These are phyloP conservation scores for Suhomyces maxii DNA, from an alignment of 1,139 yeast genomes.

Conservation along the genomic window DNA sequence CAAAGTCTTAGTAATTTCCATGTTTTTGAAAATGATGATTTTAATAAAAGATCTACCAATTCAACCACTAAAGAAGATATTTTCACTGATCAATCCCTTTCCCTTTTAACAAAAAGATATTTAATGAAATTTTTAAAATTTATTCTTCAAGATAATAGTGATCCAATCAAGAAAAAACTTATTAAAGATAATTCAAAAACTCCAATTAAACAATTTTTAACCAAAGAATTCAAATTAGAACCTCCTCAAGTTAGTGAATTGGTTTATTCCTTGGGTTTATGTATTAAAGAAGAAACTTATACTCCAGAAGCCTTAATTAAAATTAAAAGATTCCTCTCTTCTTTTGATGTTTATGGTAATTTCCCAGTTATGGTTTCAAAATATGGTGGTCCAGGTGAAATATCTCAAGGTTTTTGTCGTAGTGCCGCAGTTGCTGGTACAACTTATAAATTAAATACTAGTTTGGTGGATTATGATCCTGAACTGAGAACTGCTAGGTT, in stretches of 20 bases:
- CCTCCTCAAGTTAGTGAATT: slow-evolving; percentile 78
- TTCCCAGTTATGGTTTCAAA: slow-evolving; percentile 91
- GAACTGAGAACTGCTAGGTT: slow-evolving; percentile 65
- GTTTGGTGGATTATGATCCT: slow-evolving; percentile 64
- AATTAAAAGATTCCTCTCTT: slow-evolving; percentile 76
- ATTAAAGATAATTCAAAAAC: slow-evolving; percentile 57
- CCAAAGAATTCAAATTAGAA: slow-evolving; percentile 66
- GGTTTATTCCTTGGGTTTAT: slow-evolving; percentile 81
- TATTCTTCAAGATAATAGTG: slow-evolving; percentile 67
- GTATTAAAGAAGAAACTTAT: slow-evolving; percentile 56
- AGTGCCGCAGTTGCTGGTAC: slow-evolving; percentile 99
- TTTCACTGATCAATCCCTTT: slow-evolving; percentile 82
- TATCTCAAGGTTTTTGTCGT: slow-evolving; percentile 95
- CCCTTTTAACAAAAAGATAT: slow-evolving; percentile 74
- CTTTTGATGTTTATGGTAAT: slow-evolving; percentile 91
- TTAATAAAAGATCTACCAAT: slow-evolving; percentile 72
- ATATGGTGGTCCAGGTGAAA: slow-evolving; percentile 95
- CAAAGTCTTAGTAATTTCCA: slow-evolving; percentile 87
- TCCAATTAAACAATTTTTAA: slow-evolving; percentile 60
- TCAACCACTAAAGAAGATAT: slow-evolving; percentile 81
- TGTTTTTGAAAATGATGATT: slow-evolving; percentile 85
- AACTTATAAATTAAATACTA: slow-evolving; percentile 79
- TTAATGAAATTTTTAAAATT: slow-evolving; percentile 93
- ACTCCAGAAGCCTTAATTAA: slow-evolving; percentile 77
- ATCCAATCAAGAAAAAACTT: slow-evolving; percentile 45